Evolutionary conservation across 345 rosid genomes (phyloP), one percentile per base, ranked within the genome.

Genomic region (Linum usitatissimum): DNA sequence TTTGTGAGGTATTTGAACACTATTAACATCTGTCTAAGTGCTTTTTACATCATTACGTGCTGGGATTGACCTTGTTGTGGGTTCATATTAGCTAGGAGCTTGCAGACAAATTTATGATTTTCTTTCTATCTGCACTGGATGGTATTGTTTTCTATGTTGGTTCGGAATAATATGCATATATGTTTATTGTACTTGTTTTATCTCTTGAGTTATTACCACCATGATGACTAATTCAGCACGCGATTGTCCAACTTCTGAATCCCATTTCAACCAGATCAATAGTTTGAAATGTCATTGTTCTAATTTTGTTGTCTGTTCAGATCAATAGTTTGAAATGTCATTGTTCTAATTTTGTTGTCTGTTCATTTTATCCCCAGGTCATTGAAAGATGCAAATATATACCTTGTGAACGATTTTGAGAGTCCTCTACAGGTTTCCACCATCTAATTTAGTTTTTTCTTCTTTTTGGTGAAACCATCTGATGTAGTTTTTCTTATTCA

Each of bases 371-470:
- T 36, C 14, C 34, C 21, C 83, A 94, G 99, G 86, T 88, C 97
- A 60, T 76, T 77, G 28, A 97, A 90, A 57, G 96, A 94, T 86
- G 83, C 89, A 66, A 90, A 86, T 64, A 85, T 90, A 64, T 86
- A 88, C 77, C 81, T 90, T 59, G 87, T 88, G 77, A 94, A 90
- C 63, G 97, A 88, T 79, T 84, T 84, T 67, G 80, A 84, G 73
- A 87, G 79, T 71, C 99, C 85, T 68, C 75, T 94, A 61, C 99
- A 86, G 99, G 99, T 90, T 60, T 38, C 64, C 38, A 28, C 64
- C 59, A 66, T 57, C 36, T 65, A 30, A 55, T 60, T 63, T 55
- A 18, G 8, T 57, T 70, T 20, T 34, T 56, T 38, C 23, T 30
- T 54, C 61, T 55, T 0, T 23, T 23, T 23, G 28, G 28, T 23